Conservation (phyloP, 257 asterid species). For the Solanum bulbocastanum region DNA sequence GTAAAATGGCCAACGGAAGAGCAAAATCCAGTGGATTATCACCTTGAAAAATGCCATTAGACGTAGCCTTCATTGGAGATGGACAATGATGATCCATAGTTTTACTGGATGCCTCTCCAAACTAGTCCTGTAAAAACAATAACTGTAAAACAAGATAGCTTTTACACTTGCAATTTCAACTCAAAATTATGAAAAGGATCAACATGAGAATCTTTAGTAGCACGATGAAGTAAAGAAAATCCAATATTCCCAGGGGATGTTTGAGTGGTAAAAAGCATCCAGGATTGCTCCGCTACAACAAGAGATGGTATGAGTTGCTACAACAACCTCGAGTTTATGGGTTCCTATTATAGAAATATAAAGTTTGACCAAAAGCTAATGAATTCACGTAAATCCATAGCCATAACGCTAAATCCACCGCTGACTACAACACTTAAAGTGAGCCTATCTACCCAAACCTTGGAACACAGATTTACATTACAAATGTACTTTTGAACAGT, state of each 20-base stretch:
- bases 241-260: background rate
- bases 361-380: rapidly evolving
- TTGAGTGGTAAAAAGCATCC: background rate
- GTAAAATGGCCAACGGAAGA: constrained; percentile 63
- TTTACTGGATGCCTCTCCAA: constrained; percentile 12
- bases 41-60: constrained; percentile 77
- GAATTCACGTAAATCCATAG: background rate
- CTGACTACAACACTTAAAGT: background rate
- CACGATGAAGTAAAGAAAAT: background rate
- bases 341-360: background rate
- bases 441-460: background rate
- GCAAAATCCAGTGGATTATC: constrained; percentile 69
- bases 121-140: background rate
- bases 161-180: background rate
- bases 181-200: background rate
- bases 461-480: background rate
- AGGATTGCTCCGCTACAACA: background rate
- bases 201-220: background rate
- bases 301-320: background rate
- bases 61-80: constrained; percentile 65
- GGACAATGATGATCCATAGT: constrained; percentile 23
- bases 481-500: background rate
- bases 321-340: background rate
- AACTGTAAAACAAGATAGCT: background rate
- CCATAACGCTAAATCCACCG: background rate